Percentiles rank a stretch among this genome's conserved stretches.
These are phyloP conservation scores for Eucalyptus cloeziana DNA, from an alignment of 345 rosid genomes.

Conservation along the genomic window DNA sequence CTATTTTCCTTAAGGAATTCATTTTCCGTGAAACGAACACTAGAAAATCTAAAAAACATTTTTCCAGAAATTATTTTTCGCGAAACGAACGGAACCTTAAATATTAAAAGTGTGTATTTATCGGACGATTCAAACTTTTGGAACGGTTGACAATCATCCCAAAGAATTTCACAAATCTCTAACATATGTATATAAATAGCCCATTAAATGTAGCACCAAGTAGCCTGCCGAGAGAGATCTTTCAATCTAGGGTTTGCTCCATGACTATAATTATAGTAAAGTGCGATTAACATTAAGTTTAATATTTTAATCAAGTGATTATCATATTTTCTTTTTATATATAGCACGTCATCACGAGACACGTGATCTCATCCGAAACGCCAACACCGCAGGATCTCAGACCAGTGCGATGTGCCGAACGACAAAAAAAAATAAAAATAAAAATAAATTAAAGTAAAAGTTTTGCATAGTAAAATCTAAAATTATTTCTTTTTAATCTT, in stretches of 20 bases:
- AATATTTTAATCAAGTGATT: not conserved
- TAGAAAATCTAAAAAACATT: too few species aligned
- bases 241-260: not conserved
- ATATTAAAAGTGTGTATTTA: accelerated
- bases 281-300: not conserved
- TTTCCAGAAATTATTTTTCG: too few species aligned
- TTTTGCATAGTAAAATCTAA: not conserved
- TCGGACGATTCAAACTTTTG: too few species aligned
- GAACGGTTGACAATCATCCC: accelerated
- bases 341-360: not conserved
- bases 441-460: not conserved
- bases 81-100: too few species aligned
- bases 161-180: too few species aligned
- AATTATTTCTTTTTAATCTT: not conserved
- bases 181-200: too few species aligned
- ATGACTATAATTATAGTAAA: not conserved
- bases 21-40: too few species aligned
- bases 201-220: too few species aligned
- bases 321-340: not conserved
- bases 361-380: not conserved
- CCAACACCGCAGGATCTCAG: not conserved
- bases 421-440: too few species aligned
- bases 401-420: not conserved
- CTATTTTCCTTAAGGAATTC: too few species aligned
- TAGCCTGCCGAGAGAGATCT: not conserved